phyloP scores from a whole-genome alignment of 2,329 filamentous ascomycete species.

The Aspergillus quadrilineatus region DNA sequence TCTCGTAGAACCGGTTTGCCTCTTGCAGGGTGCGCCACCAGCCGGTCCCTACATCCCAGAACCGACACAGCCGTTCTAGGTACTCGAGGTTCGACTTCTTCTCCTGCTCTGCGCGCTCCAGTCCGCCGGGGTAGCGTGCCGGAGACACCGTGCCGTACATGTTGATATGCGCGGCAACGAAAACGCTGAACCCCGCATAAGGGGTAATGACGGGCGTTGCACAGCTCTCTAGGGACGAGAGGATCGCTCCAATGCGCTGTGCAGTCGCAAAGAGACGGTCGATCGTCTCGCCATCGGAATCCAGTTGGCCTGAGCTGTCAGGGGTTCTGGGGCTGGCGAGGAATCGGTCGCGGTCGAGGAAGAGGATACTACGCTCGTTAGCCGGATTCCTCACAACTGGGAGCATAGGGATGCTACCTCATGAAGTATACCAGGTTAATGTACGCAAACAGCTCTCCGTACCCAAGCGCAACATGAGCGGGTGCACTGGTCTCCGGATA shows the following conservation, averaged over 20 bases:
- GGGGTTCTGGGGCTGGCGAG: constrained; percentile 32
- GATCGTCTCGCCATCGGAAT: constrained; percentile 25
- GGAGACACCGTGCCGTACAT: constrained; percentile 40
- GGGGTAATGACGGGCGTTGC: constrained; percentile 36
- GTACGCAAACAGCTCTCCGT: constrained; percentile 39
- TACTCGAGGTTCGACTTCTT: constrained; percentile 34
- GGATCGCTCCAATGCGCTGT: constrained; percentile 32
- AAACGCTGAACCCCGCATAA: constrained; percentile 39
- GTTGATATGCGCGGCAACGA: constrained; percentile 40
- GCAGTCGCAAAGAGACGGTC: constrained; percentile 34
- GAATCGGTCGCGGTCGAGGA: constrained; percentile 36
- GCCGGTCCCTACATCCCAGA: constrained; percentile 37
- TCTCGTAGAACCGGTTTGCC: constrained; percentile 37
- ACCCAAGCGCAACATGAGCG: constrained; percentile 37
- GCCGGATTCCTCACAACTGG: not conserved
- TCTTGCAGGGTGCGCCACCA: constrained; percentile 40
- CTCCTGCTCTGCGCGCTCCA: constrained; percentile 32
- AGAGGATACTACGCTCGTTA: constrained; percentile 28
- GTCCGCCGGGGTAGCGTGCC: constrained; percentile 33
- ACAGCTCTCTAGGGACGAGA: constrained; percentile 32
- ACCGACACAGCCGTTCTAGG: constrained; percentile 32
- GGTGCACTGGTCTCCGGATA: constrained; percentile 37
- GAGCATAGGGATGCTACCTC: constrained; percentile 24
- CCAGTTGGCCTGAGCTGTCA: constrained; percentile 21
- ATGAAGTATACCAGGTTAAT: constrained; percentile 40